These are phyloP conservation scores for Chiua virens DNA, from an alignment of 768 basidiomycete species.

Conservation along the genomic window DNA sequence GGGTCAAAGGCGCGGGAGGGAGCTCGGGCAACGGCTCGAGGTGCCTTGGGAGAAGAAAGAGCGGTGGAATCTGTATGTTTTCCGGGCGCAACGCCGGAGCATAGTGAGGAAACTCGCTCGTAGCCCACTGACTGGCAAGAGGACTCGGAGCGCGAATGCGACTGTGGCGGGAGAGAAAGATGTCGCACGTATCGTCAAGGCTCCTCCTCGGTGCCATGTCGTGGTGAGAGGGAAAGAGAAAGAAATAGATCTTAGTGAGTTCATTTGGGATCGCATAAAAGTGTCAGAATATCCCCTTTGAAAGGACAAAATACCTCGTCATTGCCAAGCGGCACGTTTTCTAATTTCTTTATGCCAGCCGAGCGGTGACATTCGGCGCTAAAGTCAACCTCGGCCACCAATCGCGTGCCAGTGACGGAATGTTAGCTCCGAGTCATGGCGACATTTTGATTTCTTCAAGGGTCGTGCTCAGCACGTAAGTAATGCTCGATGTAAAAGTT, in stretches of 20 bases:
- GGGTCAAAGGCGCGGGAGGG: neutral
- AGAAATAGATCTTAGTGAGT: neutral
- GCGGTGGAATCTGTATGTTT: constrained; percentile 5
- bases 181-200: constrained; percentile 31
- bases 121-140: constrained; percentile 1
- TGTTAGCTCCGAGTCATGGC: no score
- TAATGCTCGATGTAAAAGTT: no score
- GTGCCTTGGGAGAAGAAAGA: constrained; percentile 5
- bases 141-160: constrained; percentile 11
- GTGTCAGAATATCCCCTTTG: no score
- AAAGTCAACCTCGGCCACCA: no score
- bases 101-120: constrained; percentile 9
- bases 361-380: no score
- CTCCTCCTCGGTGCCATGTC: constrained; percentile 28
- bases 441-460: no score
- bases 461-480: no score
- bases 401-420: no score
- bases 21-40: constrained; percentile 5
- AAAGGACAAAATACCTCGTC: no score
- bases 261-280: no score
- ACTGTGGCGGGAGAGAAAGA: constrained; percentile 26
- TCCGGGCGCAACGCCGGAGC: constrained; percentile 9
- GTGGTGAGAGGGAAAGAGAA: constrained; percentile 16
- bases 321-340: no score
- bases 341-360: no score